Percentiles rank a stretch among this genome's conserved stretches.
These are phyloP conservation scores for Bipolaris bicolor DNA, from an alignment of 2,329 filamentous ascomycete species.

Conservation along the genomic window DNA sequence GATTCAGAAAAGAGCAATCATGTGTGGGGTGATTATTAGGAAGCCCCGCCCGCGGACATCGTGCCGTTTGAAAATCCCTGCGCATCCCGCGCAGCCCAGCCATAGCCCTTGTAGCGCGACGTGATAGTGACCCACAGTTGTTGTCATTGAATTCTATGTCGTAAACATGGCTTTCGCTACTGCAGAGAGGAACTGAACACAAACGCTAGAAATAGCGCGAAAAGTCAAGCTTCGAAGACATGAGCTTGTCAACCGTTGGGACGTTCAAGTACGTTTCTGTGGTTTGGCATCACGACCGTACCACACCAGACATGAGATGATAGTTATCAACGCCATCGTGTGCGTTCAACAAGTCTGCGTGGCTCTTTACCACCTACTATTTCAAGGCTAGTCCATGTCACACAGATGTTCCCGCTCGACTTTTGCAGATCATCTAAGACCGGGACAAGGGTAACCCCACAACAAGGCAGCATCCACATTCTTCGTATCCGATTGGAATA, in stretches of 20 bases:
- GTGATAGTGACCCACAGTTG: neutral
- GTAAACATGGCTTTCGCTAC: neutral
- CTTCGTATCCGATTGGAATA: neutral
- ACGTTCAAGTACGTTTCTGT: neutral
- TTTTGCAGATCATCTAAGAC: neutral
- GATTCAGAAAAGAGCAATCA: neutral
- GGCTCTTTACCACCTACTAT: conserved; percentile 1
- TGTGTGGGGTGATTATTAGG: neutral
- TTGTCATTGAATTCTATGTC: neutral
- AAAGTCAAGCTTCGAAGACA: neutral
- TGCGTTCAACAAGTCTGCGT: conserved; percentile 3
- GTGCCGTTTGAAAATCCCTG: conserved; percentile 5
- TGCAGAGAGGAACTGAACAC: neutral
- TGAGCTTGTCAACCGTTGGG: neutral
- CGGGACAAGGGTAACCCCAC: neutral
- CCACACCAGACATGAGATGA: neutral
- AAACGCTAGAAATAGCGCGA: neutral
- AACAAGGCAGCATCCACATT: neutral
- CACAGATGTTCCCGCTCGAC: neutral
- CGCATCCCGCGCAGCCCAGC: conserved; percentile 6
- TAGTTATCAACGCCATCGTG: neutral
- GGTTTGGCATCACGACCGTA: neutral
- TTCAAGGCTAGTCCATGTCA: neutral
- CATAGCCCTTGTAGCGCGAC: neutral
- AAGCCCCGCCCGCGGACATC: neutral